Evolutionary conservation across 331 rosid species (phyloP).

Genomic region (Cydonia oblonga): DNA sequence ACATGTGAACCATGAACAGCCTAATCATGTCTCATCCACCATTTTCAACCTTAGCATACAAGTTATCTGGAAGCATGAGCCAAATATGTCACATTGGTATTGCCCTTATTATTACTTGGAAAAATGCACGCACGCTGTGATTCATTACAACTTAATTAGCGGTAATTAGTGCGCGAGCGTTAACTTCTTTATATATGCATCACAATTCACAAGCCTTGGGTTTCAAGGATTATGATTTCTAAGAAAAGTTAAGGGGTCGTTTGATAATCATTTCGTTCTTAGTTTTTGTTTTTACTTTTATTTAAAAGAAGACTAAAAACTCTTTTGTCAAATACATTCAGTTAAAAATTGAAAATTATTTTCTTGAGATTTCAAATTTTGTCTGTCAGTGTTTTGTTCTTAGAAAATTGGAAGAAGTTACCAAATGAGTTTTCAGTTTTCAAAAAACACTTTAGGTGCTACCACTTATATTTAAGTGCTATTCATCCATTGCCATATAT

Average conservation of each 20-base stretch:
- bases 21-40: neutral
- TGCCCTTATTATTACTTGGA: constrained; percentile 30
- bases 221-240: no score
- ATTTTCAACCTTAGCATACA: neutral
- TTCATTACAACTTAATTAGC: constrained; percentile 16
- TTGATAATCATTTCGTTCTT: no score
- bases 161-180: constrained; percentile 13
- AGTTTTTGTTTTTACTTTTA: no score
- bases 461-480: no score
- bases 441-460: no score
- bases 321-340: no score
- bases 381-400: neutral
- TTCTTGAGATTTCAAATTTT: neutral
- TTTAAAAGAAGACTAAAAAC: no score
- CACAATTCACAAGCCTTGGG: no score
- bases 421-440: neutral
- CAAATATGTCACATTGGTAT: constrained; percentile 5
- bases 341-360: no score
- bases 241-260: no score
- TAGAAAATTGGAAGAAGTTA: no score
- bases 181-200: no score
- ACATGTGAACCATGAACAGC: constrained; percentile 1
- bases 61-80: constrained; percentile 28
- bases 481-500: neutral
- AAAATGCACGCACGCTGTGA: constrained; percentile 40